Percentiles rank a stretch among this genome's conserved stretches.
These are phyloP conservation scores for Alternaria atra DNA, from an alignment of 2,329 filamentous ascomycete genomes.

Conservation along the genomic window DNA sequence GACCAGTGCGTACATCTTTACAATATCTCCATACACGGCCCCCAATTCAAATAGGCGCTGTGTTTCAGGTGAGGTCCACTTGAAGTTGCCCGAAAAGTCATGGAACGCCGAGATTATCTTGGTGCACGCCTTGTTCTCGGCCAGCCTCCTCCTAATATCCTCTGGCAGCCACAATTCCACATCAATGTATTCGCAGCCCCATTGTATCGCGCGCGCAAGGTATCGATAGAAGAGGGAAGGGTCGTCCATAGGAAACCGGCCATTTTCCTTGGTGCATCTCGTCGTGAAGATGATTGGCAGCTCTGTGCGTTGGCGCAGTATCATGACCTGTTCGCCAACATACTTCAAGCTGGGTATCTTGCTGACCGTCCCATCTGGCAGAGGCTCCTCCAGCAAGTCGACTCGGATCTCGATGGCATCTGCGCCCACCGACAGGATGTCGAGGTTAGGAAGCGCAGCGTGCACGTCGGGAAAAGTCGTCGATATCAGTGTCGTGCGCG, in stretches of 20 bases:
- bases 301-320: constrained; percentile 82
- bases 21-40: constrained; percentile 79
- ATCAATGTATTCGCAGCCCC: constrained; percentile 90
- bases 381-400: constrained; percentile 78
- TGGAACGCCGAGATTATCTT: constrained; percentile 93
- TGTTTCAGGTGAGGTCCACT: constrained; percentile 79
- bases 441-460: constrained; percentile 81
- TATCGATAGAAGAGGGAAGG: constrained; percentile 79
- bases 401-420: constrained; percentile 87
- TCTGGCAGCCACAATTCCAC: constrained; percentile 89
- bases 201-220: constrained; percentile 83
- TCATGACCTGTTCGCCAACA: constrained; percentile 86
- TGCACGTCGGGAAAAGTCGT: constrained; percentile 89
- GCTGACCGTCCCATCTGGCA: constrained; percentile 65
- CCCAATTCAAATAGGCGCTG: constrained; percentile 76
- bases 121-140: constrained; percentile 76
- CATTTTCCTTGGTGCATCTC: constrained; percentile 82
- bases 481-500: constrained; percentile 83
- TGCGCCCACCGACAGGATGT: constrained; percentile 85
- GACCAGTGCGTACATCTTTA: constrained; percentile 90
- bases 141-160: constrained; percentile 72
- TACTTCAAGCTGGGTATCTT: constrained; percentile 80
- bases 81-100: constrained; percentile 85
- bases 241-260: constrained; percentile 83
- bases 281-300: constrained; percentile 92